Evolutionary conservation across 495 filamentous ascomycete species (phyloP).

Genomic region (Apodospora peruviana): DNA sequence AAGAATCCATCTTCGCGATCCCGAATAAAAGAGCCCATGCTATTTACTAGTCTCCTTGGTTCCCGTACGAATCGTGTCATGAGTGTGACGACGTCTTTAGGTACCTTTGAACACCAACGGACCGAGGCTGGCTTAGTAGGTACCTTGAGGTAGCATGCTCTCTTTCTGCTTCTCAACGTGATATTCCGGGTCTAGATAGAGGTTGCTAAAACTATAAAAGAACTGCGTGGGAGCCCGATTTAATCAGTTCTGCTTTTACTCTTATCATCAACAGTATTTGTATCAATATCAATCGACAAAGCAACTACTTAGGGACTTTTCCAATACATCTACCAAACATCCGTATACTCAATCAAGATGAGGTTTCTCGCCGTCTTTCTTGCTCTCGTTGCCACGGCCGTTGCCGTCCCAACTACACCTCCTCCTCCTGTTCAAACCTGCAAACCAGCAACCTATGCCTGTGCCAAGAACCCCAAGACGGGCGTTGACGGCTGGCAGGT

Average conservation of each 20-base stretch:
- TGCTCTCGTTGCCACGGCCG: slow-evolving; percentile 14
- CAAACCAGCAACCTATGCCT: slow-evolving; percentile 21
- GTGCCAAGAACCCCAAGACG: slow-evolving; percentile 10
- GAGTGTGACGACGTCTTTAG: too few species aligned
- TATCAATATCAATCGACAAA: background rate
- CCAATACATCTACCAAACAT: too few species aligned
- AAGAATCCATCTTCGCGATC: too few species aligned
- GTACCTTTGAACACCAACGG: too few species aligned
- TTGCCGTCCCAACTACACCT: slow-evolving; percentile 5
- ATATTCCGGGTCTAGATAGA: too few species aligned
- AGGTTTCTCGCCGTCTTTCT: slow-evolving; percentile 15
- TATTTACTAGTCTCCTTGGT: too few species aligned
- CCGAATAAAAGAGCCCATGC: too few species aligned
- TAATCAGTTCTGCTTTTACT: background rate
- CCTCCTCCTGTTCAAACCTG: slow-evolving; percentile 8
- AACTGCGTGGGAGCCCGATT: background rate
- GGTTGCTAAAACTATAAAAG: background rate
- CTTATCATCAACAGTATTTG: background rate
- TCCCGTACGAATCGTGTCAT: too few species aligned
- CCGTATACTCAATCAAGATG: slow-evolving; percentile 12
- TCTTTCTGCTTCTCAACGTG: too few species aligned
- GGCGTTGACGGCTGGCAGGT: slow-evolving; percentile 20
- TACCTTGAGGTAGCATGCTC: too few species aligned
- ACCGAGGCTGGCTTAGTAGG: too few species aligned
- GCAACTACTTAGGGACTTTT: too few species aligned